These are phyloP conservation scores for Cinnamomum chago DNA, from an alignment of 164 flowering plant genomes.

Conservation along the genomic window DNA sequence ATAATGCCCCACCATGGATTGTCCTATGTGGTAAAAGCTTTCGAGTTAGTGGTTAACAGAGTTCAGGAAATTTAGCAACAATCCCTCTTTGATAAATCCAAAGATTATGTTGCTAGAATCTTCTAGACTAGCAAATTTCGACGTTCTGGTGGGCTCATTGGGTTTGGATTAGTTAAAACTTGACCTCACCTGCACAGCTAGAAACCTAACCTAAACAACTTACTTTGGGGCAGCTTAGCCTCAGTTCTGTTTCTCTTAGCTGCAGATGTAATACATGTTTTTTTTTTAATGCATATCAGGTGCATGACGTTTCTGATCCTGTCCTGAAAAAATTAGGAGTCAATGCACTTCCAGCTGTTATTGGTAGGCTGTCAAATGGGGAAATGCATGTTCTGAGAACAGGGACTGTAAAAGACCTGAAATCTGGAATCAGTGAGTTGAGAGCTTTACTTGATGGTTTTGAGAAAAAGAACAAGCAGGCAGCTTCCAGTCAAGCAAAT, in stretches of 20 bases:
- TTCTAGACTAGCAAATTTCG: too few species aligned
- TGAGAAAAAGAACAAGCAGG: conserved; percentile 70
- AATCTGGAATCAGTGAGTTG: conserved; percentile 69
- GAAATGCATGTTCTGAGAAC: conserved; percentile 59
- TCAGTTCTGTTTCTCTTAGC: neutral
- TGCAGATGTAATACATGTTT: neutral
- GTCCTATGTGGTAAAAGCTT: too few species aligned
- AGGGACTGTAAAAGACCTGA: conserved; percentile 75
- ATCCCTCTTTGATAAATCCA: too few species aligned
- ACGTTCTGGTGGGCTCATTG: too few species aligned
- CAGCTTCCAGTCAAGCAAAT: conserved; percentile 30
- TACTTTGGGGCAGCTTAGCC: neutral
- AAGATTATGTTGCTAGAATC: too few species aligned
- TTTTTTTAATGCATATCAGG: conserved; percentile 31
- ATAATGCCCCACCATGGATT: too few species aligned
- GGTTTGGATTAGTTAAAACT: neutral
- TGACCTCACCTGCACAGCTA: neutral
- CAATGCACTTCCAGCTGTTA: conserved; percentile 75
- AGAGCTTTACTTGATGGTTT: conserved; percentile 53
- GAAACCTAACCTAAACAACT: neutral
- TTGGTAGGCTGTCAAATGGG: conserved; percentile 87
- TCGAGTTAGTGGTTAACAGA: too few species aligned
- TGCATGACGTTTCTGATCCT: conserved; percentile 61
- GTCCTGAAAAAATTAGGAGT: conserved; percentile 52
- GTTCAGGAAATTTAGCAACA: too few species aligned